Percentiles rank a stretch among this genome's conserved stretches.
These are phyloP conservation scores for Phytophthora pinifolia DNA, from an alignment of 352 stramenopile species.

Conservation along the genomic window DNA sequence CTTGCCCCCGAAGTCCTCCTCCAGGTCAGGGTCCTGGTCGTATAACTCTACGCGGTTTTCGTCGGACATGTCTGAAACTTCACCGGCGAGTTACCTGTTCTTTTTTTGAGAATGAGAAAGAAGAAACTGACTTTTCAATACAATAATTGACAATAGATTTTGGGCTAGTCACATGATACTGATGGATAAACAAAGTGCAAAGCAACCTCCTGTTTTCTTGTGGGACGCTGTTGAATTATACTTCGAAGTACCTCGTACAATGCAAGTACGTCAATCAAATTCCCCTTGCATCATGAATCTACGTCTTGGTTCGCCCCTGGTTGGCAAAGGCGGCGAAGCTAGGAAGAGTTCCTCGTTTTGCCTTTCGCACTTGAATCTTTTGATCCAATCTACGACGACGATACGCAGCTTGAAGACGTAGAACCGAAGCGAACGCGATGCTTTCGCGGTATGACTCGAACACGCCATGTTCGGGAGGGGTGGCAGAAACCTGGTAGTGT, in stretches of 20 bases:
- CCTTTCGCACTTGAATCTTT: slow-evolving; percentile 46
- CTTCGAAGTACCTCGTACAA: no score
- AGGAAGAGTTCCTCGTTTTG: slow-evolving; percentile 56
- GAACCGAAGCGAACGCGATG: slow-evolving; percentile 49
- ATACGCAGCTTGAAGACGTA: slow-evolving; percentile 62
- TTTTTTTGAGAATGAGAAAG: no score
- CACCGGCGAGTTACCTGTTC: no score
- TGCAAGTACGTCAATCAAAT: no score
- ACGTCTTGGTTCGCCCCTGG: slow-evolving; percentile 15
- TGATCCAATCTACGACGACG: slow-evolving; percentile 45
- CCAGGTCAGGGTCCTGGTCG: background rate
- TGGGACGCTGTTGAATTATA: no score
- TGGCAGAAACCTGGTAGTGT: slow-evolving; percentile 45
- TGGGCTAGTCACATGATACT: no score
- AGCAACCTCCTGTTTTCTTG: no score
- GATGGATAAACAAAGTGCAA: no score
- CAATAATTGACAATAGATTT: no score
- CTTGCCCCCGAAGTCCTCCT: slow-evolving; percentile 8
- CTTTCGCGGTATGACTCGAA: slow-evolving; percentile 56
- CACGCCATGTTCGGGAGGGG: slow-evolving; percentile 41
- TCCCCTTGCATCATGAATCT: background rate
- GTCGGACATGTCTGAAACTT: background rate
- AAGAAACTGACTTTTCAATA: no score
- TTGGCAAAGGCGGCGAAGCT: slow-evolving; percentile 41
- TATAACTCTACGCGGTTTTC: slow-evolving; percentile 18